Conservation (phyloP, 805 yeast genomes). For the Sugiyamaella qingdaonensis region DNA sequence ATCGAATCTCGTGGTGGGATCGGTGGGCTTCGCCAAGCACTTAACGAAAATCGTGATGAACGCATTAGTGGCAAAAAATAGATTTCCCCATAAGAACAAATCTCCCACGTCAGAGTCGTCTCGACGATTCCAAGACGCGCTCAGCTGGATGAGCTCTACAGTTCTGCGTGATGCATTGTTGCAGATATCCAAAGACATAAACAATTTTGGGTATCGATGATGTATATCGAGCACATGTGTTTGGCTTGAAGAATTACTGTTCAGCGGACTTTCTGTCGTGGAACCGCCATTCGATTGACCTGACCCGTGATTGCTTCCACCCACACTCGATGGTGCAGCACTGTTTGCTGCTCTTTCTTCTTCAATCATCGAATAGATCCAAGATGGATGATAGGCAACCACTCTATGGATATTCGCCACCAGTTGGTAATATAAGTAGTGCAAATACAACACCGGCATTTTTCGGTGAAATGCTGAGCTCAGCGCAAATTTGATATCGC, state of each 20-base stretch:
- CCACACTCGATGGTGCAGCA: neutral
- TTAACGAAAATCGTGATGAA: conserved; percentile 21
- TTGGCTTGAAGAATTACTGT: neutral
- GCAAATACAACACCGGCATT: conserved; percentile 15
- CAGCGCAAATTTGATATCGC: neutral
- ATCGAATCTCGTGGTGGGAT: conserved; percentile 17
- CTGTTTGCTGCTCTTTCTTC: conserved; percentile 8
- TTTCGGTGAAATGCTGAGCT: conserved; percentile 10
- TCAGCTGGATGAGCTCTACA: conserved; percentile 15
- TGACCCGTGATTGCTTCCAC: neutral
- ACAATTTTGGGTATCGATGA: conserved; percentile 16
- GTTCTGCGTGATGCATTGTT: conserved; percentile 21
- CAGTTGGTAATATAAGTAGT: conserved; percentile 21
- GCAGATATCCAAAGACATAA: conserved; percentile 19
- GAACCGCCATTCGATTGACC: neutral
- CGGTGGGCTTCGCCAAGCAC: conserved; percentile 18
- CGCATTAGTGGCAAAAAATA: conserved; percentile 15
- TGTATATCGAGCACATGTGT: neutral
- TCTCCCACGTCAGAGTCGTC: conserved; percentile 9
- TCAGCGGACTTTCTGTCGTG: neutral
- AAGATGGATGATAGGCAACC: conserved; percentile 24
- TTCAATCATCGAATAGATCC: conserved; percentile 17
- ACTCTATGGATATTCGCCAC: conserved; percentile 20
- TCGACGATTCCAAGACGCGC: neutral
- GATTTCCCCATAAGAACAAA: conserved; percentile 10